Evolutionary conservation across 805 yeast genomes (phyloP), one percentile per base, ranked within the genome.

Genomic region (Candida piceae): DNA sequence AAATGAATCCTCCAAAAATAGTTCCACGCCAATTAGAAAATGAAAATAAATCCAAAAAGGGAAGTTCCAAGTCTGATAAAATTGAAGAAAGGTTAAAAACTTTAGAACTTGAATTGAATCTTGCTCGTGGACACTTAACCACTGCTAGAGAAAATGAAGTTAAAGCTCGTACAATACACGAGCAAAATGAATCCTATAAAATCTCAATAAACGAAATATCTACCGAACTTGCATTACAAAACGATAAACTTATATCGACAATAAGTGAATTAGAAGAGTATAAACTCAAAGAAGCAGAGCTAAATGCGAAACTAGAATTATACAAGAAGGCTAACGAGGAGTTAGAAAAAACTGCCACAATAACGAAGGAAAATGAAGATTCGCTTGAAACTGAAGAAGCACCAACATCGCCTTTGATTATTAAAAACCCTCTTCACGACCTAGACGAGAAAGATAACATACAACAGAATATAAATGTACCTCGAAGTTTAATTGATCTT

Each of bases 1-100:
- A 34, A n/a, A 7, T 28, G 8, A 29, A 41, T 18, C 29, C 38
- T 8, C 17, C 34, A 29, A 9, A 10, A 17, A 25, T 16, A n/a
- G 13, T 15, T 22, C 17, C 22, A 20, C 16, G 17, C 12, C 17
- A 16, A 4, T 13, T 20, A 18, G 36, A 26, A 16, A 21, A 30
- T 9, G 29, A 29, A 16, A 36, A 36, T 7, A 31, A 36, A 19
- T 7, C 15, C 10, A 36, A 30, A n/a, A 28, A 29, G 6, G 39
- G 34, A 31, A 37, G 42, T 20, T n/a, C 4, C 3, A 39, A 40
- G 21, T 19, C 34, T 16, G 43, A 42, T 4, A 48, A 48, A 16
- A 25, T 47, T 10, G 54, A 50, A 16, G 56, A 49, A 15, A 40
- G 51, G 24, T 20, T 46, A 3, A 49, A 40, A 27, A 36, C 42